A percentile compares a stretch with the other conserved stretches of the same genome.
Conservation (phyloP, 2,329 filamentous ascomycete genomes). For the Talaromyces sp. region DNA sequence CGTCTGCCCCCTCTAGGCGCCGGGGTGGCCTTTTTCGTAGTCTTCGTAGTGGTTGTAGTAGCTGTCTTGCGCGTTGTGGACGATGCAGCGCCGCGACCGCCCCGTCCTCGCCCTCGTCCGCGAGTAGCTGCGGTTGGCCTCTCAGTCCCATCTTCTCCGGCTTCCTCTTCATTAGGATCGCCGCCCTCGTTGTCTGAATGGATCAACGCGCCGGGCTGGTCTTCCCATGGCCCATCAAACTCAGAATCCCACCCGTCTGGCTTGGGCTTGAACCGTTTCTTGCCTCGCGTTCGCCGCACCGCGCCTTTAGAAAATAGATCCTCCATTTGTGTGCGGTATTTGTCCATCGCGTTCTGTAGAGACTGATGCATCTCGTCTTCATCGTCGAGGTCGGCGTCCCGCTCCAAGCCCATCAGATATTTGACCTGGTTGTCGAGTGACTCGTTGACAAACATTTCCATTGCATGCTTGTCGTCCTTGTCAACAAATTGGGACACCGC, state of each 20-base stretch:
- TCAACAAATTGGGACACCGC: conserved; percentile 89
- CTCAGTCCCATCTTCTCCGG: conserved; percentile 43
- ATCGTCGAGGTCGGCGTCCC: conserved; percentile 64
- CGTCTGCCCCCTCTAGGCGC: conserved; percentile 21
- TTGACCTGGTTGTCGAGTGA: conserved; percentile 66
- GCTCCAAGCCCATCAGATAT: conserved; percentile 61
- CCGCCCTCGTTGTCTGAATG: conserved; percentile 48
- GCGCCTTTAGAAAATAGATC: conserved; percentile 64
- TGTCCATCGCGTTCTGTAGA: conserved; percentile 68
- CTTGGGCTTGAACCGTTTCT: conserved; percentile 65
- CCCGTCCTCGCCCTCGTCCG: conserved; percentile 44
- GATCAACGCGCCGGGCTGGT: conserved; percentile 64
- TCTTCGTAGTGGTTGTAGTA: conserved; percentile 30
- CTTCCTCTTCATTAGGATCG: conserved; percentile 41
- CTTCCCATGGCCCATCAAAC: conserved; percentile 78
- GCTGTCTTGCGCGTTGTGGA: conserved; percentile 26
- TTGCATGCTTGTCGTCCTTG: conserved; percentile 90
- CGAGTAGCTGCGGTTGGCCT: conserved; percentile 32
- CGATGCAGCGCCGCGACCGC: conserved; percentile 38
- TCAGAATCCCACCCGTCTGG: conserved; percentile 87
- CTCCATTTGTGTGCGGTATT: conserved; percentile 65
- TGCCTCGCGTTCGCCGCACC: conserved; percentile 47
- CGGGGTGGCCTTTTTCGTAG: conserved; percentile 26
- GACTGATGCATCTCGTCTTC: conserved; percentile 64
- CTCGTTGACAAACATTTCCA: conserved; percentile 74